Percentiles rank a stretch among this genome's conserved stretches.
Conservation (phyloP, 2,329 filamentous ascomycete species). For the Ascochyta lentis region DNA sequence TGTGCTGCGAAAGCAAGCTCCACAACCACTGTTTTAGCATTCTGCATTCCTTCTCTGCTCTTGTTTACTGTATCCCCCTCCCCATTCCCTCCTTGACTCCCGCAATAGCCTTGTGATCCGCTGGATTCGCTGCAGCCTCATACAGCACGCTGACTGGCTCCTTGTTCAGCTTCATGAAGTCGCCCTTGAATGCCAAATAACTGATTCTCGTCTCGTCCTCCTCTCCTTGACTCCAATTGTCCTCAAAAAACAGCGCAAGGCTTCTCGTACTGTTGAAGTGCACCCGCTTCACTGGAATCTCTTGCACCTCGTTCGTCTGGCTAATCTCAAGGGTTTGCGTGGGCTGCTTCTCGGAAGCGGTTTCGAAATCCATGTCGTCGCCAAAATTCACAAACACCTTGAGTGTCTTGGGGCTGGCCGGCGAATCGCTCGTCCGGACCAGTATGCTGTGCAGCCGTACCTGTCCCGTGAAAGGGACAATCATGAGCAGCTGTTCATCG, state of each 20-base stretch:
- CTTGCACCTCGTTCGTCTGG: slow-evolving; percentile 81
- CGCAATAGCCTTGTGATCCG: slow-evolving; percentile 71
- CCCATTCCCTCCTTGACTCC: slow-evolving; percentile 49
- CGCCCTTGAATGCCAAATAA: slow-evolving; percentile 92
- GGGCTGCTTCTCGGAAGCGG: slow-evolving; percentile 71
- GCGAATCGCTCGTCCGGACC: slow-evolving; percentile 75
- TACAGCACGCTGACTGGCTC: slow-evolving; percentile 89
- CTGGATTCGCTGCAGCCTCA: slow-evolving; percentile 90
- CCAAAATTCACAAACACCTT: slow-evolving; percentile 90
- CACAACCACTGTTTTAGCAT: neutral
- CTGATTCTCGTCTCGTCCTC: slow-evolving; percentile 79
- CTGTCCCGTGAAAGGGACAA: slow-evolving; percentile 91
- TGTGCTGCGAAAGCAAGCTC: neutral
- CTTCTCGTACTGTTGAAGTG: slow-evolving; percentile 85
- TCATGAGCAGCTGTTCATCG: slow-evolving; percentile 93
- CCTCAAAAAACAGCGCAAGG: slow-evolving; percentile 85
- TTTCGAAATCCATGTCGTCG: slow-evolving; percentile 75
- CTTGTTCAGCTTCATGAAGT: slow-evolving; percentile 85
- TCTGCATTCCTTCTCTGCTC: neutral
- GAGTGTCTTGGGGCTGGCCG: slow-evolving; percentile 78
- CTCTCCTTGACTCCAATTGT: slow-evolving; percentile 81
- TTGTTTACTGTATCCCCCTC: slow-evolving; percentile 39
- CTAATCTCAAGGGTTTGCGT: slow-evolving; percentile 80
- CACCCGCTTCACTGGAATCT: slow-evolving; percentile 85
- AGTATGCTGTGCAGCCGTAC: slow-evolving; percentile 91